Evolutionary conservation across 2,329 filamentous ascomycete genomes (phyloP), one percentile per base, ranked within the genome.

Genomic region (Phaeosphaeriaceae sp.): DNA sequence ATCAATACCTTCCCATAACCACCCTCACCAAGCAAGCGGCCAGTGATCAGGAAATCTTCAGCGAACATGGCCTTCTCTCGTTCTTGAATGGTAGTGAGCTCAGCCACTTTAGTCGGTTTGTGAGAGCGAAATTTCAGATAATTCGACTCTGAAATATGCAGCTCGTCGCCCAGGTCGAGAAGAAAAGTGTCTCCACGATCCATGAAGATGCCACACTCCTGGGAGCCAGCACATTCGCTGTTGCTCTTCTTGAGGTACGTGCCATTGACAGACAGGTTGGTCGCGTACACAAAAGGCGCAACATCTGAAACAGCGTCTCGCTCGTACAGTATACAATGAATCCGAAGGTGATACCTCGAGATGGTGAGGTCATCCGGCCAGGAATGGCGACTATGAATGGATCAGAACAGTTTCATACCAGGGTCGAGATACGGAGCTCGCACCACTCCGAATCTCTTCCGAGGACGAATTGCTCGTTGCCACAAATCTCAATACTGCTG

Each of bases 1-100:
- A 89, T 78, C 55, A 85, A 82, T 2, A 90, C 85, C 44, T 77
- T 77, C 9, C 85, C 85, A 67, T 82, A 82, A 1, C 79, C 81
- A 6, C 88, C 88, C 32, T 75, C 68, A 4, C 88, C 88, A 23
- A 90, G 78, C 2, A 81, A 70, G 10, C 83, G 82, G 43, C 80
- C 71, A 1, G 79, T 83, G 26, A 90, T 75, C 2, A 74, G 65
- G 64, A 83, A 89, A 11, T 78, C 77, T 44, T 82, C 70, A 2
- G 72, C 60, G 58, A 89, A 86, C 6, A 75, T 67, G 53, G 83
- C 78, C 23, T 69, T 67, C 21, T 77, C 71, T 58, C 79, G 78
- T 40, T 71, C 49, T 55, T 78, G 76, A 2, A 63, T 59, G 1
- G 43, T 19, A 0, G 68, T 70, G n/a, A 77, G 52, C 1, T 52